These are phyloP conservation scores for Mucor sp. DNA, from an alignment of 371 early-diverging fungal genomes.

Conservation along the genomic window DNA sequence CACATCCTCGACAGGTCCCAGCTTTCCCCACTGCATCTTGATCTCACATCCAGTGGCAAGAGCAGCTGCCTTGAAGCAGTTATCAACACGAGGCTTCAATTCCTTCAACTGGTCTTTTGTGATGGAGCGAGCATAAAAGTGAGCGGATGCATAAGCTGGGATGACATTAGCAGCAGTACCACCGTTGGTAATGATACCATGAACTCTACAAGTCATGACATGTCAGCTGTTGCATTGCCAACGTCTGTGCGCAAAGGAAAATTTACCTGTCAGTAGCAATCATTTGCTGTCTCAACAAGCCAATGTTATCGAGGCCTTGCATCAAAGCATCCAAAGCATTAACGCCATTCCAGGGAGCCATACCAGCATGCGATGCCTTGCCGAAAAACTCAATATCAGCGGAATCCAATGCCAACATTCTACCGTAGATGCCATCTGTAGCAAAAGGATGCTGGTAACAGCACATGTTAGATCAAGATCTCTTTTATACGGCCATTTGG, in stretches of 20 bases:
- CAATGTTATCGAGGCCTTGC: constrained; percentile 59
- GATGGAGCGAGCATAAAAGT: constrained; percentile 59
- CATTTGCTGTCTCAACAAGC: constrained; percentile 73
- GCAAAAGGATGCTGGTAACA: constrained; percentile 32
- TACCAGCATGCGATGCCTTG: constrained; percentile 62
- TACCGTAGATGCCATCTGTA: constrained; percentile 29
- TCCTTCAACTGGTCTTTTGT: constrained; percentile 46
- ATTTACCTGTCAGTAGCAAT: constrained; percentile 53
- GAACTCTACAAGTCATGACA: constrained; percentile 1
- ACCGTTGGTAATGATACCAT: constrained; percentile 11
- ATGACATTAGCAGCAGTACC: constrained; percentile 47
- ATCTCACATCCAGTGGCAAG: constrained; percentile 67
- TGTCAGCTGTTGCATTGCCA: background rate
- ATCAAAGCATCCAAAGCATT: constrained; percentile 78
- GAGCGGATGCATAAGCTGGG: constrained; percentile 60
- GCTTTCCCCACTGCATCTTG: constrained; percentile 48
- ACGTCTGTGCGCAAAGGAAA: background rate
- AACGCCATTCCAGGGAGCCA: constrained; percentile 64
- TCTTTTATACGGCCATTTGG: background rate
- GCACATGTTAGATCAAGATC: background rate
- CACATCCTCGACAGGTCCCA: constrained; percentile 40
- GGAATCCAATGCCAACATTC: constrained; percentile 48
- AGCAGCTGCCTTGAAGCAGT: constrained; percentile 68
- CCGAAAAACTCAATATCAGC: constrained; percentile 66
- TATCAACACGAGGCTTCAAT: constrained; percentile 50